Evolutionary conservation across 1,284 basidiomycete genomes (phyloP).

Genomic region (Porphyrellus sp.): DNA sequence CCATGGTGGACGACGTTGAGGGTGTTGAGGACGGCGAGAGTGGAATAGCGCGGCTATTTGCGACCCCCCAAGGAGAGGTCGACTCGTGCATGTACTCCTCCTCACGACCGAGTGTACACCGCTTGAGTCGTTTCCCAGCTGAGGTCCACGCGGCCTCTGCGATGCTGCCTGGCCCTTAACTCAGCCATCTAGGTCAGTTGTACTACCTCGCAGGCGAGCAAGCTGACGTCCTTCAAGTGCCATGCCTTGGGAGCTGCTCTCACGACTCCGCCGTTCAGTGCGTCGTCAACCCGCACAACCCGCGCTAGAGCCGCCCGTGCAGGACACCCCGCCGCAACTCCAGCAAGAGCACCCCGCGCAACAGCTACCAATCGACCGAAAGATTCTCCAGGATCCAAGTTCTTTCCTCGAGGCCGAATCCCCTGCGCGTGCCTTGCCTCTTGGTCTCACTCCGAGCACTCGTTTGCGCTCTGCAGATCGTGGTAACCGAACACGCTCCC

Average conservation of each 20-base stretch:
- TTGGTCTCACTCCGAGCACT: slow-evolving; percentile 31
- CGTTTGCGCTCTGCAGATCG: slow-evolving; percentile 19
- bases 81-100: not conserved
- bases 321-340: not conserved
- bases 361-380: slow-evolving; percentile 21
- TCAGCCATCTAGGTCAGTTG: slow-evolving; percentile 10
- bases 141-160: slow-evolving; percentile 10
- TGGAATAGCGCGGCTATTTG: not conserved
- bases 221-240: slow-evolving; percentile 1
- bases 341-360: slow-evolving; percentile 1
- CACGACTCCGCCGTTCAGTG: slow-evolving; percentile 37
- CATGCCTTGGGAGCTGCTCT: slow-evolving; percentile 34
- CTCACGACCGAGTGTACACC: not conserved
- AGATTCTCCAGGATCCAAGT: slow-evolving; percentile 33
- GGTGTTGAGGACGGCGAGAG: not conserved
- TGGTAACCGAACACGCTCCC: slow-evolving; percentile 5
- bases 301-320: slow-evolving; percentile 18
- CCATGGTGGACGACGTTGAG: slow-evolving; percentile 40
- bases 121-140: not conserved
- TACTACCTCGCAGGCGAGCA: too few species aligned
- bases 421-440: slow-evolving; percentile 13
- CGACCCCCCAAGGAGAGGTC: slow-evolving; percentile 28
- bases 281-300: slow-evolving; percentile 34
- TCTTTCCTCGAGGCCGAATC: slow-evolving; percentile 25
- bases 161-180: slow-evolving; percentile 6